Evolutionary conservation across 2,329 filamentous ascomycete species (phyloP).

Genomic region (Pseudogymnoascus pannorum): DNA sequence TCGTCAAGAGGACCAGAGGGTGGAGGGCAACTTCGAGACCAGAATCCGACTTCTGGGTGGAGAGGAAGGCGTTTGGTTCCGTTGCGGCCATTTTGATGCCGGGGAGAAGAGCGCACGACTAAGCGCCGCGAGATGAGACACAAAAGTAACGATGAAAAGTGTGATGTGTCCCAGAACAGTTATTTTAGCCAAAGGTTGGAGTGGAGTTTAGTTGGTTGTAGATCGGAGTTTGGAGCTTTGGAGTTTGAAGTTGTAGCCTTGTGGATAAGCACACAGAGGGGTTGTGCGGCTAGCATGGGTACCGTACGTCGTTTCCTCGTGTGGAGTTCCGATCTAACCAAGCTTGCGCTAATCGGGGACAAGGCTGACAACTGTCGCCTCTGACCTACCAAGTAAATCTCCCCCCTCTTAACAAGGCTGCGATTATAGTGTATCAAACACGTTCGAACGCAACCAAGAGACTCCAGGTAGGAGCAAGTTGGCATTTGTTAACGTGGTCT

Average conservation of each 20-base stretch:
- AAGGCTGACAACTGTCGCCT: neutral
- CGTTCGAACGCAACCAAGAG: neutral
- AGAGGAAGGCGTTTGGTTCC: conserved; percentile 50
- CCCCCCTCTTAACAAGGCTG: neutral
- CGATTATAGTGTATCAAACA: neutral
- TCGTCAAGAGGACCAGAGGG: conserved; percentile 88
- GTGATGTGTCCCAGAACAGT: neutral
- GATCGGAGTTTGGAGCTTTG: neutral
- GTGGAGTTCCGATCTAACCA: neutral
- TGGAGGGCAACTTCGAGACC: conserved; percentile 78
- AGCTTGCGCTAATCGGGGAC: neutral
- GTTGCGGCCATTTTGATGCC: conserved; percentile 39
- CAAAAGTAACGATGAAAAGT: neutral
- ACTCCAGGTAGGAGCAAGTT: too few species aligned
- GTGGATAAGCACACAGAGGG: conserved; percentile 3
- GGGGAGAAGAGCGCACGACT: neutral
- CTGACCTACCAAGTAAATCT: neutral
- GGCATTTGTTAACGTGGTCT: too few species aligned
- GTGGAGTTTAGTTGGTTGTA: neutral
- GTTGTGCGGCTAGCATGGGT: neutral
- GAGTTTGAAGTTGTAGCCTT: conserved; percentile 3
- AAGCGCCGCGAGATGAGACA: neutral
- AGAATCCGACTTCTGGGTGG: conserved; percentile 54
- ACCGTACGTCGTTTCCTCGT: neutral
- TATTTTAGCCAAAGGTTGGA: neutral